Percentiles rank a stretch among this genome's conserved stretches.
These are phyloP conservation scores for Pythium brachiatum DNA, from an alignment of 352 stramenopile genomes.

Conservation along the genomic window DNA sequence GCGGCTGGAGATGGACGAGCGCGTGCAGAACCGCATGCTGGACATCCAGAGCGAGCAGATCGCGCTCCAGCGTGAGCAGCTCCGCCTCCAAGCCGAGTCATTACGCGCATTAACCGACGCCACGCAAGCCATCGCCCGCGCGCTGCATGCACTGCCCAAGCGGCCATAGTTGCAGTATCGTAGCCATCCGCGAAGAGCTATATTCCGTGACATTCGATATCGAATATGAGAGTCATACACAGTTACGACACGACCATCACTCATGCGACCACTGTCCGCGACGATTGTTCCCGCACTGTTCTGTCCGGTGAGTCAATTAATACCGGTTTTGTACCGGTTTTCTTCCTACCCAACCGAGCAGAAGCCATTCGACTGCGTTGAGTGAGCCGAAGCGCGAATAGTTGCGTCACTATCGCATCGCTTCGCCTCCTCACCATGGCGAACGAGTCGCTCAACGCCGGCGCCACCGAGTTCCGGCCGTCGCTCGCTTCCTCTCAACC, in stretches of 20 bases:
- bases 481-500: background rate
- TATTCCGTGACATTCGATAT: background rate
- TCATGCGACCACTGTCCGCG: slow-evolving; percentile 5
- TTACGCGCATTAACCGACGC: slow-evolving; percentile 13
- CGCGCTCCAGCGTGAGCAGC: slow-evolving; percentile 15
- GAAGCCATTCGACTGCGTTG: slow-evolving; percentile 5
- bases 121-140: slow-evolving; percentile 13
- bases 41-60: slow-evolving; percentile 22
- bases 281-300: slow-evolving; percentile 25
- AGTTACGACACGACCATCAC: slow-evolving; percentile 13
- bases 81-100: slow-evolving; percentile 11
- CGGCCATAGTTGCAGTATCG: too few relatives aligned
- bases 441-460: slow-evolving; percentile 21
- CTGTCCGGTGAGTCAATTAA: slow-evolving; percentile 9
- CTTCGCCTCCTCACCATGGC: slow-evolving; percentile 15
- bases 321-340: slow-evolving; percentile 12
- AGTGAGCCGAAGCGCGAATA: background rate
- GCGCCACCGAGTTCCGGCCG: slow-evolving; percentile 18
- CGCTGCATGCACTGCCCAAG: slow-evolving; percentile 7
- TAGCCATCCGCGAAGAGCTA: too few relatives aligned
- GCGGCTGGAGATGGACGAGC: slow-evolving; percentile 21
- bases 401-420: slow-evolving; percentile 1
- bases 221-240: background rate
- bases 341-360: slow-evolving; percentile 1
- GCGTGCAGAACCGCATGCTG: slow-evolving; percentile 15